Evolutionary conservation across 2,329 filamentous ascomycete species (phyloP).

Genomic region (Neurospora sp.): DNA sequence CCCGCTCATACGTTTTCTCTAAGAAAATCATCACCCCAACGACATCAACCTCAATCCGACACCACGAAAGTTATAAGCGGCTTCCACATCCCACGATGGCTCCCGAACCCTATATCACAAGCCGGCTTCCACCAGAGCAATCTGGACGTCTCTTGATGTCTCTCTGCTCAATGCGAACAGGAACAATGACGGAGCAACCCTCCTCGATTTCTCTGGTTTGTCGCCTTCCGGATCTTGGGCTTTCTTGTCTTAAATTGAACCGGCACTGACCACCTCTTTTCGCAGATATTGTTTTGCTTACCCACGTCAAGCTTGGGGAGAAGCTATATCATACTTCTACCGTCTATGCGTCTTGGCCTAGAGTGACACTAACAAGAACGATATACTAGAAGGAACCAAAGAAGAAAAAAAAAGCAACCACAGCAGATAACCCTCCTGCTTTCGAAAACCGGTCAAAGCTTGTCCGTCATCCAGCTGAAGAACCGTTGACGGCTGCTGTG

Average conservation of each 20-base stretch:
- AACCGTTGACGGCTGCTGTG: background rate
- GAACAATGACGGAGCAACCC: too few relatives aligned
- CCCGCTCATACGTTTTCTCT: background rate
- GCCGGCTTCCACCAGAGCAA: too few relatives aligned
- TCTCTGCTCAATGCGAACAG: too few relatives aligned
- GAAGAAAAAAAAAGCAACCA: background rate
- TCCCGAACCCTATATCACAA: too few relatives aligned
- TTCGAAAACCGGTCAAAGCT: background rate
- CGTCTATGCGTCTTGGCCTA: rapidly evolving
- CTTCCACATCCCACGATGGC: background rate
- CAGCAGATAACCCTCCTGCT: background rate
- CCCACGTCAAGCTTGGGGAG: background rate
- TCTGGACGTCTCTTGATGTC: too few relatives aligned
- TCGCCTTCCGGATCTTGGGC: background rate
- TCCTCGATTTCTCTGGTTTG: background rate
- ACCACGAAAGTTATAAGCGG: background rate
- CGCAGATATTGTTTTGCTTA: background rate
- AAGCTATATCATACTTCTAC: too few relatives aligned
- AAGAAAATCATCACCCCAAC: background rate
- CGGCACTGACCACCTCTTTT: background rate
- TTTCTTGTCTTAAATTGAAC: too few relatives aligned
- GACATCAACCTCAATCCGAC: background rate
- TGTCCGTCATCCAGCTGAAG: background rate
- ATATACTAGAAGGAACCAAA: background rate
- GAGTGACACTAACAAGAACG: background rate